These are phyloP conservation scores for Pseudocercospora cruenta DNA, from an alignment of 2,329 filamentous ascomycete genomes.

Conservation along the genomic window DNA sequence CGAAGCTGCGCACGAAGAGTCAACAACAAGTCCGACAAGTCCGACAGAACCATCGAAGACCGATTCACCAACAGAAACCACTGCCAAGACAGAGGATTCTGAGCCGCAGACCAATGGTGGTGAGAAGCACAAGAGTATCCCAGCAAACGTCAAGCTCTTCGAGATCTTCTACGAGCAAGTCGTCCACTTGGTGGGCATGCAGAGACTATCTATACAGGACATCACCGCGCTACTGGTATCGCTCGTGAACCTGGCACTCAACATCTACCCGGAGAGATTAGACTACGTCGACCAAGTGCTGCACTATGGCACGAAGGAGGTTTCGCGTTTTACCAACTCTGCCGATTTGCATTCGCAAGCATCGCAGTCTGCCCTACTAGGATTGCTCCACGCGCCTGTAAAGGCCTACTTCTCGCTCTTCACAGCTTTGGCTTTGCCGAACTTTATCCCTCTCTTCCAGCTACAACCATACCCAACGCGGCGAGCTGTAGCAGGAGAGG, in stretches of 20 bases:
- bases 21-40: slow-evolving; percentile 22
- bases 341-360: slow-evolving; percentile 89
- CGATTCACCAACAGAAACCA: slow-evolving; percentile 22
- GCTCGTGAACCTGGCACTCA: slow-evolving; percentile 86
- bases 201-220: slow-evolving; percentile 90
- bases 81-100: slow-evolving; percentile 32
- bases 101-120: slow-evolving; percentile 46
- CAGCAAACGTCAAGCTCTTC: slow-evolving; percentile 83
- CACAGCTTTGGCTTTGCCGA: slow-evolving; percentile 90
- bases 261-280: slow-evolving; percentile 88
- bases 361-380: slow-evolving; percentile 86
- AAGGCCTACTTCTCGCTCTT: slow-evolving; percentile 92
- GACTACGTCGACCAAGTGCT: slow-evolving; percentile 96
- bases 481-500: slow-evolving; percentile 85
- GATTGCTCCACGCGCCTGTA: slow-evolving; percentile 86
- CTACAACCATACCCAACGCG: slow-evolving; percentile 92
- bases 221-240: slow-evolving; percentile 94
- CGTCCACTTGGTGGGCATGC: slow-evolving; percentile 86
- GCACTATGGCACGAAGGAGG: slow-evolving; percentile 83
- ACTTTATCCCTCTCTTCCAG: slow-evolving; percentile 86
- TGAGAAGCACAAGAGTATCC: slow-evolving; percentile 61
- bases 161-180: slow-evolving; percentile 98
- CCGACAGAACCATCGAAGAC: slow-evolving; percentile 36
- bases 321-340: slow-evolving; percentile 86
- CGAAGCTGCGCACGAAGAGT: slow-evolving; percentile 29